phyloP scores from a whole-genome alignment of 1,139 yeast genomes.

The Zygosaccharomyces sapae region DNA sequence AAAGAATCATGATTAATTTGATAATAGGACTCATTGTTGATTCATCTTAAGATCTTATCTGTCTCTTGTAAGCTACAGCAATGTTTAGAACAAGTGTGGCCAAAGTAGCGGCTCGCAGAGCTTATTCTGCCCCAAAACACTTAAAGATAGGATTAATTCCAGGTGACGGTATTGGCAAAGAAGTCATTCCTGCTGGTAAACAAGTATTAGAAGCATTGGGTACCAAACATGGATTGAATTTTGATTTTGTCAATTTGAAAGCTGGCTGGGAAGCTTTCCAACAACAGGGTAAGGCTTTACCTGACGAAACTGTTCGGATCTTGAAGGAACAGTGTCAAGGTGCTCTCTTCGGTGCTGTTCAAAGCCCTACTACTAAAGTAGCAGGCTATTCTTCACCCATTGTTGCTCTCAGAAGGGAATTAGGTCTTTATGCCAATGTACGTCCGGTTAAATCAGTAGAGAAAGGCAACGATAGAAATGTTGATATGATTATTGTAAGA shows the following conservation, averaged over 20 bases:
- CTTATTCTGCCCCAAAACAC: conserved; percentile 25
- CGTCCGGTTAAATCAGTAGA: conserved; percentile 94
- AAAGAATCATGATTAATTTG: too few relatives aligned
- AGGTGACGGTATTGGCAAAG: conserved; percentile 97
- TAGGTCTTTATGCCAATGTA: conserved; percentile 93
- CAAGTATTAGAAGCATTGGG: conserved; percentile 81
- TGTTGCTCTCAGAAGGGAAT: conserved; percentile 91
- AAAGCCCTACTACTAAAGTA: conserved; percentile 90
- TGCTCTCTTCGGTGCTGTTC: conserved; percentile 95
- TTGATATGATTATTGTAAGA: conserved; percentile 95
- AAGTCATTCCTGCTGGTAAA: conserved; percentile 92
- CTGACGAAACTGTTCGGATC: conserved; percentile 79
- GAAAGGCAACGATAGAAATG: conserved; percentile 73
- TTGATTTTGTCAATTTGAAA: conserved; percentile 79
- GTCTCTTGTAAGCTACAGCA: not conserved
- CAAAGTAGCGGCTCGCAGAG: conserved; percentile 27
- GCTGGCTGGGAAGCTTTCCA: conserved; percentile 95
- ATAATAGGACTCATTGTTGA: too few relatives aligned
- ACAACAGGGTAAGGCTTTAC: conserved; percentile 89
- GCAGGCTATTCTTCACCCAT: conserved; percentile 97
- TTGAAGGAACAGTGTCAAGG: conserved; percentile 86
- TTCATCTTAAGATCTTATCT: too few relatives aligned
- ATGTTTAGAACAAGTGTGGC: conserved; percentile 30
- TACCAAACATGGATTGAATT: conserved; percentile 64
- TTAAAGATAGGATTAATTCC: conserved; percentile 65